A percentile compares a stretch with the other conserved stretches of the same genome.
These are phyloP conservation scores for Epichloe gansuensis DNA, from an alignment of 2,329 filamentous ascomycete species.

Conservation along the genomic window DNA sequence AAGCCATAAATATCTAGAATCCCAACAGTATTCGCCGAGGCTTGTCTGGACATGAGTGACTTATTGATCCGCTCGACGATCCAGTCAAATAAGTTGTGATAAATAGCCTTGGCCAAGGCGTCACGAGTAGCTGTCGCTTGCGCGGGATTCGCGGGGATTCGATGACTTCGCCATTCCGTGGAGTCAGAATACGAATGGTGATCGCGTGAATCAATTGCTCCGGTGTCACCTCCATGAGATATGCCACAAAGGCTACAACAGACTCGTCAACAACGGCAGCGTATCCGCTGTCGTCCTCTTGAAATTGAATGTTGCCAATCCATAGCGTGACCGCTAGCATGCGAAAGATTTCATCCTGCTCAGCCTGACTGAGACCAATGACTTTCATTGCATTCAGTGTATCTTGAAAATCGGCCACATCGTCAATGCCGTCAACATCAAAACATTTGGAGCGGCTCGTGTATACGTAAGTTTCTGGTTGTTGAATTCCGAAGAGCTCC, in stretches of 20 bases:
- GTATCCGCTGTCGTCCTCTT: slow-evolving; percentile 80
- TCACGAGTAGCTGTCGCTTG: slow-evolving; percentile 83
- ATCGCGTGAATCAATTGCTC: slow-evolving; percentile 74
- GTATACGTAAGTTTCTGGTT: slow-evolving; percentile 85
- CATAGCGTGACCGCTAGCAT: slow-evolving; percentile 87
- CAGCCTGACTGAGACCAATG: slow-evolving; percentile 75
- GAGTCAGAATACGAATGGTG: slow-evolving; percentile 73
- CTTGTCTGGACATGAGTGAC: slow-evolving; percentile 67
- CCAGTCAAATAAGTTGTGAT: slow-evolving; percentile 97
- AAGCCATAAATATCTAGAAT: slow-evolving; percentile 99
- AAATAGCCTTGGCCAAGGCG: slow-evolving; percentile 88
- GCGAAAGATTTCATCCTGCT: slow-evolving; percentile 94
- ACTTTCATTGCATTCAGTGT: slow-evolving; percentile 90
- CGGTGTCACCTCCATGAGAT: slow-evolving; percentile 78
- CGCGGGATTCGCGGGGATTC: slow-evolving; percentile 73
- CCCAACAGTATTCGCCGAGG: slow-evolving; percentile 74
- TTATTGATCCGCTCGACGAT: slow-evolving; percentile 87
- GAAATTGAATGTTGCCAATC: slow-evolving; percentile 88
- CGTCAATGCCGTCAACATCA: slow-evolving; percentile 89
- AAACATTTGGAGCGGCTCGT: slow-evolving; percentile 90
- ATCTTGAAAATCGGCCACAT: slow-evolving; percentile 76
- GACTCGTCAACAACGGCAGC: slow-evolving; percentile 79
- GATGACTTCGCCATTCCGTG: slow-evolving; percentile 52
- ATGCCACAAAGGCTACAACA: slow-evolving; percentile 88
- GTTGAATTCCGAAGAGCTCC: slow-evolving; percentile 80